Percentiles rank a stretch among this genome's conserved stretches.
These are phyloP conservation scores for Trypanosoma caninum DNA, from an alignment of 208 protist species.

Conservation along the genomic window DNA sequence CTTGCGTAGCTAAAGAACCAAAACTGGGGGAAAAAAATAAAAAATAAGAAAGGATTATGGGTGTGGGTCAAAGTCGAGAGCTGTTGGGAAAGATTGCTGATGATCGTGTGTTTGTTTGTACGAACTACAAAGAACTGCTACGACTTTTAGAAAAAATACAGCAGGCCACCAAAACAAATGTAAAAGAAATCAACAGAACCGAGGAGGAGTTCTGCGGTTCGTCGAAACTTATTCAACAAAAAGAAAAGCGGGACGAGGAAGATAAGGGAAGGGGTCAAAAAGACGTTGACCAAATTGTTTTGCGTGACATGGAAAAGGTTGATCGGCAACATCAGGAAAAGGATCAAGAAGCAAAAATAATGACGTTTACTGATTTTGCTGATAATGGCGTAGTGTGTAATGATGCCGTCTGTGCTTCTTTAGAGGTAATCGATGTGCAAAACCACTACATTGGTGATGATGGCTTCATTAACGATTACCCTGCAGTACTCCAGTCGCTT, in stretches of 20 bases:
- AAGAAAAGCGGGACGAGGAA: not conserved
- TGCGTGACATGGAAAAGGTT: not conserved
- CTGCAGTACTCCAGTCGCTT: conserved; percentile 27
- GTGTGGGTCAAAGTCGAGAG: conserved; percentile 36
- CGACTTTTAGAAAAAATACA: conserved; percentile 16
- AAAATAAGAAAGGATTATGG: conserved; percentile 19
- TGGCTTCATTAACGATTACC: conserved; percentile 21
- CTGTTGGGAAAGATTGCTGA: conserved; percentile 19
- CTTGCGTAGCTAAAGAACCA: not conserved
- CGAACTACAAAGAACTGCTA: conserved; percentile 27
- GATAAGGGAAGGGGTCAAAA: not conserved
- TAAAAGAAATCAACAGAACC: too few species aligned
- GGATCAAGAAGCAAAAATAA: not conserved
- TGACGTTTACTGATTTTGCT: too few species aligned
- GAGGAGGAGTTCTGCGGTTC: too few species aligned
- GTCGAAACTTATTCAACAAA: too few species aligned
- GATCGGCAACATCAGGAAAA: not conserved
- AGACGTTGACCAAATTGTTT: too few species aligned
- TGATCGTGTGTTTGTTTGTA: conserved; percentile 27
- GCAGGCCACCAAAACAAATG: not conserved
- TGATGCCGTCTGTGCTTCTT: not conserved
- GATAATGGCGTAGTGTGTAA: not conserved
- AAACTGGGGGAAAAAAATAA: not conserved
- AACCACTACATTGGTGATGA: conserved; percentile 50
- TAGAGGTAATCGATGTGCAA: conserved; percentile 30